Evolutionary conservation across 2,329 filamentous ascomycete genomes (phyloP), one percentile per base, ranked within the genome.

Genomic region (Aspergillus brasiliensis): DNA sequence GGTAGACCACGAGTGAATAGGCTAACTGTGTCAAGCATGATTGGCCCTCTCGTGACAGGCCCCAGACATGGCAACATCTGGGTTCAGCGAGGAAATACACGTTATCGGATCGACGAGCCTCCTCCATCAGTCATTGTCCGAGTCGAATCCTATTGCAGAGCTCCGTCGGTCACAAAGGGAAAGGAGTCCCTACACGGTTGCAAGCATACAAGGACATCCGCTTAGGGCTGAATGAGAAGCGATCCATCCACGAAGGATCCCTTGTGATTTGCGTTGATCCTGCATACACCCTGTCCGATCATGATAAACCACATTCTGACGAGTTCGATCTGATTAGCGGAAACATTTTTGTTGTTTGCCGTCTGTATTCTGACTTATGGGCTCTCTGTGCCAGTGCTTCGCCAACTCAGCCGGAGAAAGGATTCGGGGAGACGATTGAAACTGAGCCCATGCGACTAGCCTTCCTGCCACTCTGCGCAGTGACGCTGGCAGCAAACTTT

Each of bases 341-440:
- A 7, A 70, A 73, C 31, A 53, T 74, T 0, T 75, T 69, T 47
- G 61, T 75, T 25, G 62, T 76, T 38, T 71, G 69, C 46, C 66
- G 62, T 3, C 58, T 76, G 49, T 75, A 73, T 60, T 67, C 70
- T 11, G 73, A 76, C 51, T 52, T 75, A 28, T 76, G 73, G 73
- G 72, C 73, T 48, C 67, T 73, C 4, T 76, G 73, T 59, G 61
- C 65, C 17, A 71, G 69, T 23, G 52, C 70, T 11, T 70, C 69
- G 15, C 64, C 69, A 7, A 44, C 60, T 10, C 58, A 57, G 6
- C 17, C 55, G 11, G 44, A 56, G 19, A 51, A 15, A 5, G 21
- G 47, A 17, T 48, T 44, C n/a, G 17, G 52, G 17, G 38, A 56
- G 6, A 54, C 44, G 1, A 47, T 44, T 1, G 48, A 56, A 7